These are phyloP conservation scores for Corymbia citriodora DNA, from an alignment of 441 rosid species.

Conservation along the genomic window DNA sequence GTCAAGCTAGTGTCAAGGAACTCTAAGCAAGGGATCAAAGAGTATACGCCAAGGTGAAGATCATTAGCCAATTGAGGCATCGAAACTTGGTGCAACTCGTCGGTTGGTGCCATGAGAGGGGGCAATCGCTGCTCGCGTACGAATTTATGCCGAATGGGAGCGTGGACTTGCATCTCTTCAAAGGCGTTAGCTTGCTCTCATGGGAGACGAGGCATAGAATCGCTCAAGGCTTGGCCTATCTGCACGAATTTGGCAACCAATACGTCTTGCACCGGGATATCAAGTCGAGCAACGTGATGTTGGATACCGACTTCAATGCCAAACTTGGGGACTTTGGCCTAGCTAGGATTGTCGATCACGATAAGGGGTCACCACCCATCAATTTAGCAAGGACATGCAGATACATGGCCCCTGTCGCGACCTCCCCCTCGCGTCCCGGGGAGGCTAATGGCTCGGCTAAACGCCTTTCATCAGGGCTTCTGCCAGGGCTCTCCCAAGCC, in stretches of 20 bases:
- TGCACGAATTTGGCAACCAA: background rate
- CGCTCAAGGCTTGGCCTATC: background rate
- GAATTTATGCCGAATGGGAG: constrained; percentile 2
- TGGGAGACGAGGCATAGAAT: background rate
- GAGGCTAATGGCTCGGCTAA: no score
- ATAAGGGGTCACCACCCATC: background rate
- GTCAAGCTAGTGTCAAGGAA: background rate
- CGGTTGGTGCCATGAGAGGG: background rate
- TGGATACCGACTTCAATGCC: background rate
- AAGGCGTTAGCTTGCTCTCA: background rate
- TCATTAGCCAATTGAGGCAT: constrained; percentile 1
- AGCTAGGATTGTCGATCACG: background rate
- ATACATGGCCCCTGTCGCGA: no score
- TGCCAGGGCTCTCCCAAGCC: no score
- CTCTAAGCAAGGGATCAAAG: background rate
- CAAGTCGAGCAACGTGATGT: constrained; percentile 2
- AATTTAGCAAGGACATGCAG: background rate
- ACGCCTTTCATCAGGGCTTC: no score
- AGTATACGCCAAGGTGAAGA: background rate
- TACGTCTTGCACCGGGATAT: background rate
- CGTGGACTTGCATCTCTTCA: constrained; percentile 2
- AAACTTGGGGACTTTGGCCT: constrained; percentile 4
- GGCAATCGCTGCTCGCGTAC: background rate
- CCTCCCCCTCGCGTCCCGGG: no score
- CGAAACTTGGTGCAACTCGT: constrained; percentile 1